These are phyloP conservation scores for Penicillium rolfsii DNA, from an alignment of 2,329 filamentous ascomycete genomes.

Conservation along the genomic window DNA sequence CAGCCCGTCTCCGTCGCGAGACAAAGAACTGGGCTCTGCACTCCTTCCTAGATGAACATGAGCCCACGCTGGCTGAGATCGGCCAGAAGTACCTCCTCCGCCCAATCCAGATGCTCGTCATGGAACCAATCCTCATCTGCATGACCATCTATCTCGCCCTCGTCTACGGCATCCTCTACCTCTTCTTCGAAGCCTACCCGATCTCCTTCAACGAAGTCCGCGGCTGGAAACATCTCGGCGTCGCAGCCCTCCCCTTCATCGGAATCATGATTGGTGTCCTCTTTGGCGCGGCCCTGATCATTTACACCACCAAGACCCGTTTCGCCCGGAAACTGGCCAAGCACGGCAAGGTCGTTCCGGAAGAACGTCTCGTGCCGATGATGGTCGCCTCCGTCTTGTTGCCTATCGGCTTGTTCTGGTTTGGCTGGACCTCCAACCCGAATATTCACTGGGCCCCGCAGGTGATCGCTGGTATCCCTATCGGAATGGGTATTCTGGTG, in stretches of 20 bases:
- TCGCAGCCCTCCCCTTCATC: conserved; percentile 45
- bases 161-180: conserved; percentile 44
- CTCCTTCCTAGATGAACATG: conserved; percentile 50
- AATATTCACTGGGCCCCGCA: conserved; percentile 52
- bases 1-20: conserved; percentile 51
- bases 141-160: conserved; percentile 51
- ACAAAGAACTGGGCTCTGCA: conserved; percentile 54
- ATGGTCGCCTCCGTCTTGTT: conserved; percentile 49
- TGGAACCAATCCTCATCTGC: conserved; percentile 54
- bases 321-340: conserved; percentile 41
- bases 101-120: conserved; percentile 51
- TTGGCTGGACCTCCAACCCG: conserved; percentile 52
- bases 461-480: conserved; percentile 48
- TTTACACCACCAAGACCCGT: conserved; percentile 47
- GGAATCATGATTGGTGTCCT: conserved; percentile 41
- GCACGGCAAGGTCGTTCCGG: conserved; percentile 40
- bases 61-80: conserved; percentile 44
- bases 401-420: conserved; percentile 55
- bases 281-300: conserved; percentile 41
- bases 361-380: conserved; percentile 53
- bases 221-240: conserved; percentile 41
- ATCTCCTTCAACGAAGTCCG: conserved; percentile 44
- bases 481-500: conserved; percentile 50
- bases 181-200: conserved; percentile 48
- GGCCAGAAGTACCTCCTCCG: conserved; percentile 50